phyloP scores from a whole-genome alignment of 345 rosid genomes.

The Iberis pinnata region DNA sequence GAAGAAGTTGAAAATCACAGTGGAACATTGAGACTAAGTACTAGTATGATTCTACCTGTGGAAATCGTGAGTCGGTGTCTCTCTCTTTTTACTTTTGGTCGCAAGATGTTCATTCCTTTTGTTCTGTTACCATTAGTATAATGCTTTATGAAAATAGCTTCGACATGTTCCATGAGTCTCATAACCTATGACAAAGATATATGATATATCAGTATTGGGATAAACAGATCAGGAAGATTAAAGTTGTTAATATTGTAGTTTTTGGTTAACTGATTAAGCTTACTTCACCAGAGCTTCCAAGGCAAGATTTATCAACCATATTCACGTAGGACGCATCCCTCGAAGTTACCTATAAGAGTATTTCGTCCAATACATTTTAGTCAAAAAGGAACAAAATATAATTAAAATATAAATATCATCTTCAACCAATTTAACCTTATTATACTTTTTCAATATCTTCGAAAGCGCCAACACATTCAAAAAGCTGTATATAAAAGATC shows the following conservation, averaged over 20 bases:
- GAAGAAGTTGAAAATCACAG: too few relatives aligned
- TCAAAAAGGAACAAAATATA: neutral
- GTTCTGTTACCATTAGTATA: slow-evolving; percentile 56
- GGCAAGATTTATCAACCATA: slow-evolving; percentile 52
- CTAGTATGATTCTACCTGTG: slow-evolving; percentile 35
- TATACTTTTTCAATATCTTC: slow-evolving; percentile 71
- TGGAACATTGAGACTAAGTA: too few relatives aligned
- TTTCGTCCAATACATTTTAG: slow-evolving; percentile 15
- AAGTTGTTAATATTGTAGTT: too few relatives aligned
- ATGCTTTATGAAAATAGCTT: slow-evolving; percentile 54
- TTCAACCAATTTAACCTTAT: too few relatives aligned
- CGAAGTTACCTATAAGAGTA: slow-evolving; percentile 43
- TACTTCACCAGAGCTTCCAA: slow-evolving; percentile 46
- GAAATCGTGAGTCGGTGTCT: slow-evolving; percentile 54
- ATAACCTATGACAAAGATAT: neutral
- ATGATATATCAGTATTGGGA: neutral
- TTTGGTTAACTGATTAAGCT: too few relatives aligned
- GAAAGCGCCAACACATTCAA: slow-evolving; percentile 55
- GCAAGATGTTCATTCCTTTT: slow-evolving; percentile 49
- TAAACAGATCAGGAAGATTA: too few relatives aligned
- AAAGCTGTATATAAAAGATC: slow-evolving; percentile 50
- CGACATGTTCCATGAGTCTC: slow-evolving; percentile 48
- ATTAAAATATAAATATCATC: slow-evolving; percentile 10
- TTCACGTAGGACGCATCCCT: slow-evolving; percentile 60
- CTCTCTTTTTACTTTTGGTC: slow-evolving; percentile 47